phyloP scores from a whole-genome alignment of 352 stramenopile genomes.

The Phytophthora fragariae region DNA sequence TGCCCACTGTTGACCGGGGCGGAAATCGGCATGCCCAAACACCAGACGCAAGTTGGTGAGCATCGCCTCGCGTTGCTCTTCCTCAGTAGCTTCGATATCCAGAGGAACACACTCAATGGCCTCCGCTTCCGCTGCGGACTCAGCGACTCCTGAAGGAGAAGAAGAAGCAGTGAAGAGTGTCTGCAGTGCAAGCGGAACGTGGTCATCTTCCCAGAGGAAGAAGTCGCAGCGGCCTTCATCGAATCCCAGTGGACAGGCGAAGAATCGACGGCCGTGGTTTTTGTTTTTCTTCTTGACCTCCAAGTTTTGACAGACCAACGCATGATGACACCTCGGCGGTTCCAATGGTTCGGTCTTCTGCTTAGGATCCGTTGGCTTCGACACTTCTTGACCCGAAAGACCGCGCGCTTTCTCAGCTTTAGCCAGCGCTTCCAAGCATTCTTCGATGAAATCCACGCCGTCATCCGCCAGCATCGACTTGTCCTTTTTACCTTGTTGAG shows the following conservation, averaged over 20 bases:
- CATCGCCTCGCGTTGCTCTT: slow-evolving; percentile 56
- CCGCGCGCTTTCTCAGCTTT: slow-evolving; percentile 39
- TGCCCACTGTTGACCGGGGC: slow-evolving; percentile 84
- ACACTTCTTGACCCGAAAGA: slow-evolving; percentile 5
- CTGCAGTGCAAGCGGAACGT: slow-evolving; percentile 67
- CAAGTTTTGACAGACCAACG: slow-evolving; percentile 59
- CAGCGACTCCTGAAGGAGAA: not conserved
- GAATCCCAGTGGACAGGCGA: slow-evolving; percentile 69
- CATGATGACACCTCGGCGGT: slow-evolving; percentile 74
- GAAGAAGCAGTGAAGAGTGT: slow-evolving; percentile 51
- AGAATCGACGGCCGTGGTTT: slow-evolving; percentile 80
- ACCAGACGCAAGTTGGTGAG: slow-evolving; percentile 82
- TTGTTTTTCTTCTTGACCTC: slow-evolving; percentile 90
- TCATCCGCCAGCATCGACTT: slow-evolving; percentile 47
- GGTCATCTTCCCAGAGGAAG: slow-evolving; percentile 87
- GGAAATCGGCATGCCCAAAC: slow-evolving; percentile 86
- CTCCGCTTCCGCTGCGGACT: slow-evolving; percentile 35
- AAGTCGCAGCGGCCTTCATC: slow-evolving; percentile 87
- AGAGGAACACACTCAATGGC: slow-evolving; percentile 58
- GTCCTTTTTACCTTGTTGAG: slow-evolving; percentile 39
- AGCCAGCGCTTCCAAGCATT: slow-evolving; percentile 72
- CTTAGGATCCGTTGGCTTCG: not conserved
- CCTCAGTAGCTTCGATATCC: slow-evolving; percentile 54
- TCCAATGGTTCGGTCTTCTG: slow-evolving; percentile 28
- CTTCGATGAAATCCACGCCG: slow-evolving; percentile 81